Evolutionary conservation across 2,329 filamentous ascomycete species (phyloP), one percentile per base, ranked within the genome.

Genomic region (Pseudogymnoascus sp.): DNA sequence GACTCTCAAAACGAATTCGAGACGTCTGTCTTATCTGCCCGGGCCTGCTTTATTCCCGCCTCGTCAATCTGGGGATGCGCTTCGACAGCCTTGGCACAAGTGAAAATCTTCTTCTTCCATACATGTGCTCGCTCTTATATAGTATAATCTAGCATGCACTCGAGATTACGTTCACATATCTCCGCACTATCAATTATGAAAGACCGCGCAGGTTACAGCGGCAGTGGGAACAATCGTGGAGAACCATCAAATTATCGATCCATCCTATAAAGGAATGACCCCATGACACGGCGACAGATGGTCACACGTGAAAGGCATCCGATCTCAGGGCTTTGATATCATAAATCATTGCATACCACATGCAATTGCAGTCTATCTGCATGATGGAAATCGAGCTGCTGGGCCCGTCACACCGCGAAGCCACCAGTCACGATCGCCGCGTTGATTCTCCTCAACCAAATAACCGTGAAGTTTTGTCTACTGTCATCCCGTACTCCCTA

Each of bases 301-400:
- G 47, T 53, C 26, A 53, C 47, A 53, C 24, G 31, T 19, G 10
- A 21, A 56, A 19, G 29, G 26, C 29, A 35, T 56, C 29, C 33
- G 29, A 35, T 33, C 29, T 33, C 26, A 33, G 29, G 29, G 50
- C 19, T 53, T 56, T 35, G n/a, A 33, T 56, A 56, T 56, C 29
- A 35, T 56, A 33, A 53, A 33, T 33, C 50, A 33, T 56, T 56
- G 50, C 50, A 56, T 33, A 33, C 14, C 11, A 7, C n/a, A 56
- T 56, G 50, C 50, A 56, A 33, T 19, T 11, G 50, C 29, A 56
- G 50, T 56, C 50, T 56, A 56, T 56, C 29, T 35, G 50, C 50
- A 33, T 19, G 33, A n/a, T 33, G 33, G 16, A 56, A 33, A 8
- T 4, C 50, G 26, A 56, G 50, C 29, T 33, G 29, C 50, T 35